Evolutionary conservation across 2,329 filamentous ascomycete genomes (phyloP), one percentile per base, ranked within the genome.

Genomic region (Penicillium sp.): DNA sequence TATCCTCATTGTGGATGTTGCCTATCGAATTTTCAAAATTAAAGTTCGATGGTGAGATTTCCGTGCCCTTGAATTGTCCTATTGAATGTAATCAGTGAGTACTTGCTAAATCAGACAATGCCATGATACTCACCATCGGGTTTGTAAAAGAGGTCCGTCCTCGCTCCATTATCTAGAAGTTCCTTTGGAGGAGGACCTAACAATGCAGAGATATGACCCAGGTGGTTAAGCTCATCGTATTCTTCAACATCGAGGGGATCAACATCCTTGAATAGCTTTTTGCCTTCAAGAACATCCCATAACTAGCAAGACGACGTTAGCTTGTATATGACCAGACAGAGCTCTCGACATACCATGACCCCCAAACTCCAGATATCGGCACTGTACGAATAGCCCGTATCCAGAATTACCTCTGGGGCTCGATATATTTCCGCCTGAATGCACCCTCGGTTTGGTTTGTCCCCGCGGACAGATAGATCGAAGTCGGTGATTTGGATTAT

Each of bases 401-500:
- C 55, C 5, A 68, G 43, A 11, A 67, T 56, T 7, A 67, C 64
- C 45, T 67, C 63, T 14, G 61, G 64, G 1, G 61, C 57, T 23
- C 59, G 62, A 40, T 66, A 67, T 7, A 59, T 46, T 29, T 65
- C 62, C 3, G 61, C 60, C 59, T 79, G 39, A 65, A 76, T 56
- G 61, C 68, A 46, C 53, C 71, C 53, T 65, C 73, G 46, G 51
- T 66, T 46, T 19, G 29, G 37, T 58, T 60, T 50, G 38, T 63
- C 52, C 18, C 62, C 63, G 20, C 35, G 54, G 18, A 61, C 59
- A 1, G 62, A 48, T 8, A 54, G 51, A 27, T 60, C 62, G 45
- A 66, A 64, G 38, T 68, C 62, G n/a, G 54, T 54, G 37, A 68
- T 58, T 39, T 56, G 51, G 40, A 56, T 45, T 6, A 56, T 38